A percentile compares a stretch with the other conserved stretches of the same genome.
These are phyloP conservation scores for Cadophora luteo-olivacea DNA, from an alignment of 2,329 filamentous ascomycete species.

Conservation along the genomic window DNA sequence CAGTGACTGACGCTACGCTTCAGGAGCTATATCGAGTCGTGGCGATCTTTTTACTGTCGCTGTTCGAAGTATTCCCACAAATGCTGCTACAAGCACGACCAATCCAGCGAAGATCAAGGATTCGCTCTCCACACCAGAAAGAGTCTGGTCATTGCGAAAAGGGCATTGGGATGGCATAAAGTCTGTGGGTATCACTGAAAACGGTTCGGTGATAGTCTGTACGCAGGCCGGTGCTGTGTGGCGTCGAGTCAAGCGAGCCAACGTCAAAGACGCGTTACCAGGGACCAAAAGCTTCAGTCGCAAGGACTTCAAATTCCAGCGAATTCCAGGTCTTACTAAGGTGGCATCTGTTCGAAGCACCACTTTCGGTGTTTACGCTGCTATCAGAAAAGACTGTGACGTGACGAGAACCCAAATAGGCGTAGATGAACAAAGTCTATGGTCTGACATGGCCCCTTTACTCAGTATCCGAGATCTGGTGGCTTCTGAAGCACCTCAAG, in stretches of 20 bases:
- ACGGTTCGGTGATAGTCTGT: slow-evolving; percentile 93
- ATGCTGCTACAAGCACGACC: slow-evolving; percentile 76
- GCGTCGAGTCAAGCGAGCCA: slow-evolving; percentile 82
- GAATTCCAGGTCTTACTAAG: slow-evolving; percentile 86
- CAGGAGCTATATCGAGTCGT: slow-evolving; percentile 75
- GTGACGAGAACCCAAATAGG: slow-evolving; percentile 75
- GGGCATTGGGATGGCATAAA: slow-evolving; percentile 69
- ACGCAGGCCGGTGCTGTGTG: slow-evolving; percentile 93
- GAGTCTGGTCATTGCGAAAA: slow-evolving; percentile 89
- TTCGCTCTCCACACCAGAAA: slow-evolving; percentile 77
- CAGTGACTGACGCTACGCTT: not conserved
- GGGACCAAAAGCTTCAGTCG: slow-evolving; percentile 63
- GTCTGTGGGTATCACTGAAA: slow-evolving; percentile 88
- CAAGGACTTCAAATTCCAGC: slow-evolving; percentile 95
- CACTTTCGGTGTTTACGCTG: slow-evolving; percentile 87
- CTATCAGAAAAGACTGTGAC: slow-evolving; percentile 83
- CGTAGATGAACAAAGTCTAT: slow-evolving; percentile 71
- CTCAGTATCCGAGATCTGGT: slow-evolving; percentile 70
- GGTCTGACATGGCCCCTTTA: slow-evolving; percentile 75
- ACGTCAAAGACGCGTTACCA: slow-evolving; percentile 70
- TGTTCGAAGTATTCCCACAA: slow-evolving; percentile 71
- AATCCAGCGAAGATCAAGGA: slow-evolving; percentile 90
- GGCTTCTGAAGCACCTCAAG: slow-evolving; percentile 48
- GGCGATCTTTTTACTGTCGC: slow-evolving; percentile 90
- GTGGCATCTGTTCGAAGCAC: slow-evolving; percentile 87